Percentiles rank a stretch among this genome's conserved stretches.
phyloP scores from a whole-genome alignment of 2,329 filamentous ascomycete species.

The Leptographium flavum region DNA sequence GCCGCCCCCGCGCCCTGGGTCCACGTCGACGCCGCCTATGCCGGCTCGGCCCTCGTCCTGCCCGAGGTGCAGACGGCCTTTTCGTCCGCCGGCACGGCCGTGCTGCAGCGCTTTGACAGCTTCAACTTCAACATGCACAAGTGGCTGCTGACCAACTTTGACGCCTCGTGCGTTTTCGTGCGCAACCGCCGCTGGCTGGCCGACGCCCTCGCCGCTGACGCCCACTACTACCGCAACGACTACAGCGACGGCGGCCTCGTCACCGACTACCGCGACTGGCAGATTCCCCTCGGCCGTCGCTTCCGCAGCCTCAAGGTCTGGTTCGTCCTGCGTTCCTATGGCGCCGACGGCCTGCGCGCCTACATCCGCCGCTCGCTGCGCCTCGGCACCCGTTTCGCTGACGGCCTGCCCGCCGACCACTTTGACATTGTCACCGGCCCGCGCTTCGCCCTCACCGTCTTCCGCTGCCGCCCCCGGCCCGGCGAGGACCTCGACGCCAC shows the following conservation, averaged over 20 bases:
- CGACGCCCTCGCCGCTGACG: constrained; percentile 64
- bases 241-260: constrained; percentile 73
- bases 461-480: constrained; percentile 39
- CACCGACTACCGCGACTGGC: constrained; percentile 94
- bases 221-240: constrained; percentile 49
- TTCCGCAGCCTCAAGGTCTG: constrained; percentile 88
- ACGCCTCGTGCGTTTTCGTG: constrained; percentile 69
- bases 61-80: constrained; percentile 52
- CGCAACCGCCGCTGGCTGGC: constrained; percentile 63
- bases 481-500: constrained; percentile 17
- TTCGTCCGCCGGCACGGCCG: constrained; percentile 22
- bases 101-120: constrained; percentile 61
- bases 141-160: constrained; percentile 91
- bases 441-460: constrained; percentile 64
- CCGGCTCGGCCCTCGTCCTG: constrained; percentile 69
- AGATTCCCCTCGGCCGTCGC: constrained; percentile 78
- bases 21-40: constrained; percentile 88
- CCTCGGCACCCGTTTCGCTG: constrained; percentile 57
- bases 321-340: constrained; percentile 82
- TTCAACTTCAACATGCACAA: constrained; percentile 98
- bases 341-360: constrained; percentile 51
- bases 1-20: constrained; percentile 54
- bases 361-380: constrained; percentile 58
- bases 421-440: constrained; percentile 65
- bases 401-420: constrained; percentile 36